phyloP scores from a whole-genome alignment of 306 rosid species.

The Lathyrus oleraceus region DNA sequence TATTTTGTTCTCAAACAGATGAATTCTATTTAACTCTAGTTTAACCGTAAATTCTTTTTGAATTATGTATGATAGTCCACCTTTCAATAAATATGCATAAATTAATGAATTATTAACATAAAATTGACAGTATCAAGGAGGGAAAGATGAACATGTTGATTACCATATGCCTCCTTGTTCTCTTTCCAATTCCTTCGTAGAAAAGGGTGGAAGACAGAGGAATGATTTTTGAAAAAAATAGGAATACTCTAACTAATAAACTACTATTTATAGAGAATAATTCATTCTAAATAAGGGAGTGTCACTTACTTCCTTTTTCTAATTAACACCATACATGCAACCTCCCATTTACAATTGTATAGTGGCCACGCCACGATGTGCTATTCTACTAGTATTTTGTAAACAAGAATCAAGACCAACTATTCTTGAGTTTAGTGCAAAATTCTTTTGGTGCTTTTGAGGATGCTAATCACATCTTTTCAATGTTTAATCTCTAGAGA shows the following conservation, averaged over 20 bases:
- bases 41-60: too few relatives aligned
- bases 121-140: too few relatives aligned
- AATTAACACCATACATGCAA: constrained; percentile 26
- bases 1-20: too few relatives aligned
- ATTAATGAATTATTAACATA: too few relatives aligned
- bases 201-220: too few relatives aligned
- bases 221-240: not conserved
- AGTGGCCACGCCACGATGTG: constrained; percentile 37
- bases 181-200: too few relatives aligned
- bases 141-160: too few relatives aligned
- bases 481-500: constrained; percentile 39
- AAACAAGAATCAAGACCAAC: constrained; percentile 58
- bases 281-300: constrained; percentile 36
- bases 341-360: constrained; percentile 30
- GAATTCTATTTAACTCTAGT: too few relatives aligned
- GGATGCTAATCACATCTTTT: constrained; percentile 71
- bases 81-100: too few relatives aligned
- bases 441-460: constrained; percentile 54
- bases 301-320: constrained; percentile 41
- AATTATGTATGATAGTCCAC: too few relatives aligned
- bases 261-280: constrained; percentile 29
- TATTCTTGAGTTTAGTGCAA: constrained; percentile 47
- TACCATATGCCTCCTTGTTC: too few relatives aligned
- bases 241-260: constrained; percentile 20
- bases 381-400: constrained; percentile 41